phyloP scores from a whole-genome alignment of 2,329 filamentous ascomycete genomes.

The Aspergillus sp. region DNA sequence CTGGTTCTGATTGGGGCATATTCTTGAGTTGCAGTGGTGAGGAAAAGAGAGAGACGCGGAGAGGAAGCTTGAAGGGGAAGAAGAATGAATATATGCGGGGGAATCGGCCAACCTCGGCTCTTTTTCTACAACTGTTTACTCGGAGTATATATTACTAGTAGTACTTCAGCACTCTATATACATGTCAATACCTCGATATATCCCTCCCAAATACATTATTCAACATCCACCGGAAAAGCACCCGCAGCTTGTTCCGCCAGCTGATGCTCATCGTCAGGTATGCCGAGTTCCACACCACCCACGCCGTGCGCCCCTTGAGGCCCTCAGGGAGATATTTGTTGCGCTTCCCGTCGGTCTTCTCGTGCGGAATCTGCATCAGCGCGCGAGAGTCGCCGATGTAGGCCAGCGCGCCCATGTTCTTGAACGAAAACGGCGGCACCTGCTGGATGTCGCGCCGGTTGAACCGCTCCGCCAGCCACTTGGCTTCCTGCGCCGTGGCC shows the following conservation, averaged over 20 bases:
- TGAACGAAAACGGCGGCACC: conserved; percentile 42
- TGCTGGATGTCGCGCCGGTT: conserved; percentile 39
- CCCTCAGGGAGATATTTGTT: conserved; percentile 25
- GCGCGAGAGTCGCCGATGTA: conserved; percentile 51
- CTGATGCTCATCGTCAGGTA: conserved; percentile 40
- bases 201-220: conserved; percentile 38
- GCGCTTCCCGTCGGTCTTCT: conserved; percentile 8
- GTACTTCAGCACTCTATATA: background rate
- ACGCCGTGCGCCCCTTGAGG: conserved; percentile 32
- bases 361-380: conserved; percentile 42
- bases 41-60: background rate
- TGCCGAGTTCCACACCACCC: conserved; percentile 36
- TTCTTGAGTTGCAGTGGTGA: background rate
- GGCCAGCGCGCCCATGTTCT: conserved; percentile 49
- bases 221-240: conserved; percentile 34
- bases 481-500: conserved; percentile 50
- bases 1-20: background rate
- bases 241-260: conserved; percentile 36
- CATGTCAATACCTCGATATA: conserved; percentile 31
- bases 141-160: background rate
- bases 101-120: background rate
- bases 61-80: background rate
- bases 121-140: background rate
- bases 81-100: background rate
- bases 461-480: conserved; percentile 47